Evolutionary conservation across 805 yeast genomes (phyloP).

Genomic region (Wickerhamiella domercqiae): DNA sequence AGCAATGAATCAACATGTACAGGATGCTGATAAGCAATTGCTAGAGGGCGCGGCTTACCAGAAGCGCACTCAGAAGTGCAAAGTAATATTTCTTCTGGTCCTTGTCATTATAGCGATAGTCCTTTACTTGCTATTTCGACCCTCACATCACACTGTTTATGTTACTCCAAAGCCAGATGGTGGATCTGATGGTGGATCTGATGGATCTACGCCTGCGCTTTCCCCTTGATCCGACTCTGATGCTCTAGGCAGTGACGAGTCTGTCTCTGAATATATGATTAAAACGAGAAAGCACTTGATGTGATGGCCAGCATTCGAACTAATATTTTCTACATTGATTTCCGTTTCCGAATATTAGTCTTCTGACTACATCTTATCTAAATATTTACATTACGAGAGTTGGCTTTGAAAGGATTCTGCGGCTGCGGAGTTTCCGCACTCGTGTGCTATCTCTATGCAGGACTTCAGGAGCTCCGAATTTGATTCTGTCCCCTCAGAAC

Average conservation of each 20-base stretch:
- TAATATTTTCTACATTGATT: too few relatives aligned
- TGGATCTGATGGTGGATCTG: too few relatives aligned
- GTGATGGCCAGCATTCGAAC: too few relatives aligned
- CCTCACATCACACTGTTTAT: slow-evolving; percentile 7
- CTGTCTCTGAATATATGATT: neutral
- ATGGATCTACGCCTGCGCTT: too few relatives aligned
- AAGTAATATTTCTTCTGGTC: slow-evolving; percentile 57
- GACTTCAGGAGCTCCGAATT: neutral
- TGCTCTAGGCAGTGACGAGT: slow-evolving; percentile 1
- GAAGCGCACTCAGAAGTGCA: slow-evolving; percentile 80
- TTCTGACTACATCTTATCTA: too few relatives aligned
- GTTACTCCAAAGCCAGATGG: too few relatives aligned
- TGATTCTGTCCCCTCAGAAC: neutral
- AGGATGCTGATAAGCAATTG: slow-evolving; percentile 64
- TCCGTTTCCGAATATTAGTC: too few relatives aligned
- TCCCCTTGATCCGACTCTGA: slow-evolving; percentile 8
- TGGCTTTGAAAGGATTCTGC: neutral
- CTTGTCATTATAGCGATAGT: slow-evolving; percentile 58
- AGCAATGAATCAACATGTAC: slow-evolving; percentile 60
- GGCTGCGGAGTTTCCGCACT: neutral
- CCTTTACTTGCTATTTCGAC: slow-evolving; percentile 43
- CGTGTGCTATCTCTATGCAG: neutral
- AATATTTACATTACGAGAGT: too few relatives aligned
- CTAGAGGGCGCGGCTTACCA: slow-evolving; percentile 67
- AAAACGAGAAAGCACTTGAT: neutral